These are phyloP conservation scores for Aegle marmelos DNA, from an alignment of 345 rosid genomes.

Conservation along the genomic window DNA sequence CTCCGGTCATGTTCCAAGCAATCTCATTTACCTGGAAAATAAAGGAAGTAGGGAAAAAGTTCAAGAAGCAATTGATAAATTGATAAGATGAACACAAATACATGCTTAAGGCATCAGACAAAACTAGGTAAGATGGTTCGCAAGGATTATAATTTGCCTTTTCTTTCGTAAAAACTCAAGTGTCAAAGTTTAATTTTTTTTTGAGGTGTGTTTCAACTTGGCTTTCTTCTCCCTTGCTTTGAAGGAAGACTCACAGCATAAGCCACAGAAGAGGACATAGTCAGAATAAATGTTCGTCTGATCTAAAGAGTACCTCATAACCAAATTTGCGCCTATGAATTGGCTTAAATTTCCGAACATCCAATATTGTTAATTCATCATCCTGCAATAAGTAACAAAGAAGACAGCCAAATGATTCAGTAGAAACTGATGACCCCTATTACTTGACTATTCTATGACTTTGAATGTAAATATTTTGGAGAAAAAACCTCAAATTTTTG, in stretches of 20 bases:
- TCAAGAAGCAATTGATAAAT: background rate
- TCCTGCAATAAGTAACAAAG: constrained; percentile 50
- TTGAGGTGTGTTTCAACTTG: background rate
- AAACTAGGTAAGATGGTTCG: background rate
- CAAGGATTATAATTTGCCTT: background rate
- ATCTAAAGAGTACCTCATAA: constrained; percentile 64
- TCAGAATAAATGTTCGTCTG: background rate
- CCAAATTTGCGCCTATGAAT: constrained; percentile 80
- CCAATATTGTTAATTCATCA: constrained; percentile 91
- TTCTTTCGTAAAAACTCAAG: background rate
- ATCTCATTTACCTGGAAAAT: constrained; percentile 86
- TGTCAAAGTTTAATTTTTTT: background rate
- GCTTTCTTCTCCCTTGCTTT: background rate
- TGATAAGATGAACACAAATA: background rate
- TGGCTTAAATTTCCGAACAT: constrained; percentile 95
- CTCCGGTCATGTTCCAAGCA: constrained; percentile 97
- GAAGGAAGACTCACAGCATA: background rate
- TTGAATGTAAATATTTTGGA: background rate
- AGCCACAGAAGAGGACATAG: background rate
- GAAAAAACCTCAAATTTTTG: background rate
- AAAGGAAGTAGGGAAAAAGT: background rate
- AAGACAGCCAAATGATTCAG: constrained; percentile 5
- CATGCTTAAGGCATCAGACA: background rate
- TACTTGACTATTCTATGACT: background rate
- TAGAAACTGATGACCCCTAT: constrained; percentile 1